Evolutionary conservation across 1,139 yeast genomes (phyloP).

Genomic region (Saccharomycopsis crataegensis): DNA sequence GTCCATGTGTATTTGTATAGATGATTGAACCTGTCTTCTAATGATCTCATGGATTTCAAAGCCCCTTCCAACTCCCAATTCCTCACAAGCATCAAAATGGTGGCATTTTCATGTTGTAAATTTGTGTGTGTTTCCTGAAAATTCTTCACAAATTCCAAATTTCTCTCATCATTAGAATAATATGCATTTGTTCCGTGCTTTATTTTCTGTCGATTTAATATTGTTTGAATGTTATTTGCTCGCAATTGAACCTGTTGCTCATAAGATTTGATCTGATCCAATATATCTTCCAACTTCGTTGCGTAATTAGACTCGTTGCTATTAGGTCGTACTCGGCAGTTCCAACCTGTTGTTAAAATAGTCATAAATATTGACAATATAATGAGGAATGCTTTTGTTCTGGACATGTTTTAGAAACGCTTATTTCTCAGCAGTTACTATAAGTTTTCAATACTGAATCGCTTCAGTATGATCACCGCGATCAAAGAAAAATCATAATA

Average conservation of each 20-base stretch:
- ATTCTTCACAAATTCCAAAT: slow-evolving; percentile 24
- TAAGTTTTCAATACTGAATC: too few species aligned
- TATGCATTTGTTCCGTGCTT: slow-evolving; percentile 15
- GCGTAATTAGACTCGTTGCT: neutral
- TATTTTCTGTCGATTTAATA: neutral
- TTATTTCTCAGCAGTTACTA: too few species aligned
- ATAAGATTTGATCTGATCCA: neutral
- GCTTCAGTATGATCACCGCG: too few species aligned
- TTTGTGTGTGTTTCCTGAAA: neutral
- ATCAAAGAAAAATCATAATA: too few species aligned
- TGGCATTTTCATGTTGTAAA: slow-evolving; percentile 43
- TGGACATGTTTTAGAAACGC: too few species aligned
- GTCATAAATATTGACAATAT: too few species aligned
- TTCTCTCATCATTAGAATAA: slow-evolving; percentile 37
- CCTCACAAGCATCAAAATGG: slow-evolving; percentile 63
- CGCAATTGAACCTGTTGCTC: neutral
- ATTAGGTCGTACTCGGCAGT: neutral
- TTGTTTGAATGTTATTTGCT: neutral
- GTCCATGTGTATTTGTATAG: slow-evolving; percentile 80
- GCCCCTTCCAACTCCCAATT: slow-evolving; percentile 61
- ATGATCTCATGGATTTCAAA: slow-evolving; percentile 53
- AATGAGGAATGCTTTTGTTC: too few species aligned
- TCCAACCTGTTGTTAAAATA: too few species aligned
- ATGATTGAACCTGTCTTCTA: slow-evolving; percentile 63
- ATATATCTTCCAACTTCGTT: neutral